Evolutionary conservation across 1,284 basidiomycete genomes (phyloP).

Genomic region (Sanghuangporus sanghuang): DNA sequence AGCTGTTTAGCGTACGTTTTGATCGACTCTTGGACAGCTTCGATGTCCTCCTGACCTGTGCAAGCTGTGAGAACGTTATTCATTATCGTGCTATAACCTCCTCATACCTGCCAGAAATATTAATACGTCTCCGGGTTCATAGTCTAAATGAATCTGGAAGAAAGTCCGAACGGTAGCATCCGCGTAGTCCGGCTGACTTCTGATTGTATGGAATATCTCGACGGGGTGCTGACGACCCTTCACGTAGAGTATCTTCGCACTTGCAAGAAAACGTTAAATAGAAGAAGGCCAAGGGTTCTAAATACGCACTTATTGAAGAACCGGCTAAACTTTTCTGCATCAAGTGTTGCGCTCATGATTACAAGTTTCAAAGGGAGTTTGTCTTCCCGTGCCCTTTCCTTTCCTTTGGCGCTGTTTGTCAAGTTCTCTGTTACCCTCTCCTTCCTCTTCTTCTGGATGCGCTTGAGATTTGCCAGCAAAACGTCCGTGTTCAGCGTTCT

Average conservation of each 20-base stretch:
- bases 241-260: conserved; percentile 84
- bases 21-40: conserved; percentile 75
- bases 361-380: conserved; percentile 78
- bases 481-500: conserved; percentile 93
- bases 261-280: conserved; percentile 27
- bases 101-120: conserved; percentile 83
- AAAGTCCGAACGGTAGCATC: conserved; percentile 88
- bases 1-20: conserved; percentile 60
- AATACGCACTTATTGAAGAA: conserved; percentile 78
- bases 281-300: background rate
- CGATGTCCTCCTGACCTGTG: conserved; percentile 93
- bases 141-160: conserved; percentile 83
- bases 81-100: background rate
- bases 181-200: conserved; percentile 80
- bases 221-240: conserved; percentile 95
- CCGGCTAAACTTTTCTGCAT: conserved; percentile 88
- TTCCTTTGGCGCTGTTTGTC: conserved; percentile 30
- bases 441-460: conserved; percentile 74
- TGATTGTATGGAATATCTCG: conserved; percentile 66
- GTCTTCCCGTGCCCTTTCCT: conserved; percentile 30
- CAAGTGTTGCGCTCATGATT: conserved; percentile 96
- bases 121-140: conserved; percentile 82
- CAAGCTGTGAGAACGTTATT: background rate
- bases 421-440: conserved; percentile 21
- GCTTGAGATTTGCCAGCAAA: conserved; percentile 87